Conservation (phyloP, 208 protist genomes). For the Leptomonas seymouri region DNA sequence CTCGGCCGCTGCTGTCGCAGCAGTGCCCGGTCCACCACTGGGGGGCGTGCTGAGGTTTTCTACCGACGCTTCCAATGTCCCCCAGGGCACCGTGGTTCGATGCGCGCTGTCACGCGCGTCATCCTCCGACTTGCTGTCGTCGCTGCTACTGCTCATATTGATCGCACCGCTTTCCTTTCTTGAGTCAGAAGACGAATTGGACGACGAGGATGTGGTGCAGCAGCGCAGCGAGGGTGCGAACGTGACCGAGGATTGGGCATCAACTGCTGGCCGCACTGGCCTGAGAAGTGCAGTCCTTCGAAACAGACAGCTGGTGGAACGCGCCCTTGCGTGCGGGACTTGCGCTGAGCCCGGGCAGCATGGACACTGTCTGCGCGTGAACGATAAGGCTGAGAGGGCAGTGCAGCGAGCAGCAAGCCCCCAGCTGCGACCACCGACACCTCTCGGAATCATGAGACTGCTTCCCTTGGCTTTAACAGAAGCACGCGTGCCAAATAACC, state of each 20-base stretch:
- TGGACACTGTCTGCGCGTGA: too few relatives aligned
- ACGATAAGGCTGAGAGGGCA: too few relatives aligned
- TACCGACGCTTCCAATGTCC: not conserved
- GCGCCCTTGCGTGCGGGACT: too few relatives aligned
- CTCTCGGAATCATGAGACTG: slow-evolving; percentile 1
- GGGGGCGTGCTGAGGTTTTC: not conserved
- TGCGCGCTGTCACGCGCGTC: slow-evolving; percentile 2
- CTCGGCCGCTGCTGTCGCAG: not conserved
- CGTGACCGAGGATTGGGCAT: not conserved
- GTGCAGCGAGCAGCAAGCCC: not conserved
- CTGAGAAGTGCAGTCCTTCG: not conserved
- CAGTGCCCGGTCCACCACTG: not conserved
- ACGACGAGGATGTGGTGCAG: slow-evolving; percentile 3
- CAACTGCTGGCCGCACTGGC: not conserved
- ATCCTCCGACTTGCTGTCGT: not conserved
- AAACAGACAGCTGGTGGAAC: too few relatives aligned
- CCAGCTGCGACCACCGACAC: not conserved
- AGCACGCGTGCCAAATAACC: too few relatives aligned
- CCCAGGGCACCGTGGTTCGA: slow-evolving; percentile 15
- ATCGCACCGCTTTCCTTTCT: not conserved
- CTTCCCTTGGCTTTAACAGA: too few relatives aligned
- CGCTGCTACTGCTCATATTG: not conserved
- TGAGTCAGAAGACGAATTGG: not conserved
- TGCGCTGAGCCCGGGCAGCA: too few relatives aligned
- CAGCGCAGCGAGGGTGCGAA: not conserved